phyloP scores from a whole-genome alignment of 306 rosid species.

The Cercis canadensis region DNA sequence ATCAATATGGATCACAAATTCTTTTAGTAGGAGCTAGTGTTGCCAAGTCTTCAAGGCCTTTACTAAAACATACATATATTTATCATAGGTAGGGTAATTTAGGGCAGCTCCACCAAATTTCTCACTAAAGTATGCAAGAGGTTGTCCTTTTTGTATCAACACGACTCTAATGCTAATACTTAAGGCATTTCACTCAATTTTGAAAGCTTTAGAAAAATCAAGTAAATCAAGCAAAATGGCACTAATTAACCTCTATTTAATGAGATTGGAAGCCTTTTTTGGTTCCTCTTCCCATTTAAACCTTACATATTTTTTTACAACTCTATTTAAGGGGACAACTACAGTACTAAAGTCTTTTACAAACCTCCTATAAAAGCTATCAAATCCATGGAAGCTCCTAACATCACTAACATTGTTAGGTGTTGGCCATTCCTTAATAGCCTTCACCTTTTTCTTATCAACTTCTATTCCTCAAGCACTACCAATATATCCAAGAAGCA shows the following conservation, averaged over 20 bases:
- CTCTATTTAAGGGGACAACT: not conserved
- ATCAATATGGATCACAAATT: not conserved
- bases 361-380: not conserved
- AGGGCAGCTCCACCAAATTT: too few species aligned
- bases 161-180: not conserved
- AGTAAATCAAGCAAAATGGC: not conserved
- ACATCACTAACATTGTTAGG: not conserved
- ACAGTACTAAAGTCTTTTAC: not conserved
- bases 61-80: not conserved
- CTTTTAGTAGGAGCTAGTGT: not conserved
- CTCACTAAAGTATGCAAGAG: too few species aligned
- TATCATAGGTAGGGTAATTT: too few species aligned
- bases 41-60: not conserved
- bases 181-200: not conserved
- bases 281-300: not conserved
- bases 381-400: not conserved
- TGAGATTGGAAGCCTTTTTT: not conserved
- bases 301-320: not conserved
- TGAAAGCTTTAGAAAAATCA: not conserved
- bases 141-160: too few species aligned
- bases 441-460: not conserved
- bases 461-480: not conserved
- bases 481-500: too few species aligned
- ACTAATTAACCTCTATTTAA: not conserved
- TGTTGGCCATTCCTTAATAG: not conserved